phyloP scores from a whole-genome alignment of 495 filamentous ascomycete genomes.

The Terfezia claveryi region DNA sequence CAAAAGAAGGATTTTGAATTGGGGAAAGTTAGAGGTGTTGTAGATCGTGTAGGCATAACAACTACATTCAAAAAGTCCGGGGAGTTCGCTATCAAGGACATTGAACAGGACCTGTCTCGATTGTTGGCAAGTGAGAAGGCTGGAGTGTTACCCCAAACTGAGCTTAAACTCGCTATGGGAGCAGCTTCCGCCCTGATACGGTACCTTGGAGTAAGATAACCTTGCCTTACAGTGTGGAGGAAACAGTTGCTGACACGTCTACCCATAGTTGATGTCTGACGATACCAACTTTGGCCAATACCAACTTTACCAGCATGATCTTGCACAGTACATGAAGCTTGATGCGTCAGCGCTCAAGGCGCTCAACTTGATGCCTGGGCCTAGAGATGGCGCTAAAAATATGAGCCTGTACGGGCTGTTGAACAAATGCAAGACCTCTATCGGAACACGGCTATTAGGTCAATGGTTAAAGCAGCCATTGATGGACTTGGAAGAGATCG shows the following conservation, averaged over 20 bases:
- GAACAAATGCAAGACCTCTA: conserved; percentile 94
- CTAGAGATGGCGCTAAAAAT: conserved; percentile 80
- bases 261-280: conserved; percentile 39
- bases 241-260: too few relatives aligned
- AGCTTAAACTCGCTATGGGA: conserved; percentile 91
- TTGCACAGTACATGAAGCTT: conserved; percentile 96
- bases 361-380: conserved; percentile 90
- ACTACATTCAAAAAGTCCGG: conserved; percentile 50
- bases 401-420: conserved; percentile 90
- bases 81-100: conserved; percentile 79
- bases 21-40: conserved; percentile 64
- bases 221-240: too few relatives aligned
- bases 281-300: conserved; percentile 90
- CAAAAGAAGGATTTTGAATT: conserved; percentile 74
- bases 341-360: conserved; percentile 87
- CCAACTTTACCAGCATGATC: conserved; percentile 88
- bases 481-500: conserved; percentile 78
- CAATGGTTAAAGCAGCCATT: conserved; percentile 98
- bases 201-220: conserved; percentile 48
- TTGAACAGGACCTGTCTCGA: conserved; percentile 81
- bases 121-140: conserved; percentile 71
- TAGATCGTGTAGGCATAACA: conserved; percentile 77
- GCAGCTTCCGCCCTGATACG: conserved; percentile 85
- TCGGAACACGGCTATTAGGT: conserved; percentile 70
- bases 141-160: conserved; percentile 64